Evolutionary conservation across 441 rosid species (phyloP).

Genomic region (Croton laevigatus): DNA sequence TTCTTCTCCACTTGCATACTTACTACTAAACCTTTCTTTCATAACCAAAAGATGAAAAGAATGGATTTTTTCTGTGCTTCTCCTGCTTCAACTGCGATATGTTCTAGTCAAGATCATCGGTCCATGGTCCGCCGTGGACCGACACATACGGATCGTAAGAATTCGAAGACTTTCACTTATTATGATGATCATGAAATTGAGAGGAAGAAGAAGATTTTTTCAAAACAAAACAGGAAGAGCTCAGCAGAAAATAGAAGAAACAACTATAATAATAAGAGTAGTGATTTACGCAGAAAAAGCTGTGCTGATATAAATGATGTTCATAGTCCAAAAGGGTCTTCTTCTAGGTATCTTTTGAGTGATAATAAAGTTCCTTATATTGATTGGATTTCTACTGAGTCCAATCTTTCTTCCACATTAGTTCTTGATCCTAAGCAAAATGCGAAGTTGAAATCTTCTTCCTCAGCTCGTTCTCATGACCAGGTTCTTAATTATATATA

Average conservation of each 20-base stretch:
- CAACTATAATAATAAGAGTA: constrained; percentile 19
- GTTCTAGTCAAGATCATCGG: constrained; percentile 43
- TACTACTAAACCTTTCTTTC: background rate
- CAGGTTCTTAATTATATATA: constrained; percentile 35
- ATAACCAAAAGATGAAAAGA: constrained; percentile 41
- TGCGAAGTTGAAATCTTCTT: constrained; percentile 31
- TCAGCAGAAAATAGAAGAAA: constrained; percentile 5
- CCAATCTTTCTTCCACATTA: constrained; percentile 26
- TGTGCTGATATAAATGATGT: constrained; percentile 50
- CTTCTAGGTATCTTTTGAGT: constrained; percentile 53
- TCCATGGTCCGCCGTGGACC: constrained; percentile 45
- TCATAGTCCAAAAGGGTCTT: constrained; percentile 27
- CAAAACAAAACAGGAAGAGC: constrained; percentile 10
- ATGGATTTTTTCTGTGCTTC: constrained; percentile 78
- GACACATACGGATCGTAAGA: constrained; percentile 29
- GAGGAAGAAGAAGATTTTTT: constrained; percentile 25
- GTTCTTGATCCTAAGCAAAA: constrained; percentile 12
- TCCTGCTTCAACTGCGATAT: constrained; percentile 80
- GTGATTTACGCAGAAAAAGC: constrained; percentile 49
- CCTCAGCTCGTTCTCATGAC: constrained; percentile 41
- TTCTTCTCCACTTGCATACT: no score
- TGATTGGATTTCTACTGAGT: constrained; percentile 50
- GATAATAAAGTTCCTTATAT: constrained; percentile 36
- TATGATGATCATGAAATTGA: constrained; percentile 8
- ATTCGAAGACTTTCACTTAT: constrained; percentile 34